Conservation (phyloP, 371 early-diverging fungal species). For the Lichtheimia hyalospora region DNA sequence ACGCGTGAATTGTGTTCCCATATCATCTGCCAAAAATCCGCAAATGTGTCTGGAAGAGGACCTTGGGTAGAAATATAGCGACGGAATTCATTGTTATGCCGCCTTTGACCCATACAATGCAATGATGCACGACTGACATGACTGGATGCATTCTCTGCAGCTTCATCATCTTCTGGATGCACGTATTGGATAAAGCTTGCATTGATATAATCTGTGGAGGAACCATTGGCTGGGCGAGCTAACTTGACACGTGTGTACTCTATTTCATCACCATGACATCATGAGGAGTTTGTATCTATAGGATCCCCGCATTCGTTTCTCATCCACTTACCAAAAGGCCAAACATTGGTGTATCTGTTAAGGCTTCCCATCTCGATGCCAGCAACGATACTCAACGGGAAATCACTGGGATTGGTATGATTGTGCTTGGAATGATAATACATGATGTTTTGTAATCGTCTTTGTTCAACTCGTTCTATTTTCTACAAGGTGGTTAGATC, state of each 20-base stretch:
- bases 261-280: background rate
- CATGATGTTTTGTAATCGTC: constrained; percentile 65
- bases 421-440: constrained; percentile 51
- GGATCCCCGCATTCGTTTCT: background rate
- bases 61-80: constrained; percentile 89
- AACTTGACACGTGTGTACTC: constrained; percentile 57
- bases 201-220: constrained; percentile 77
- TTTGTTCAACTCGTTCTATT: constrained; percentile 59
- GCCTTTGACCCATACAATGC: constrained; percentile 15
- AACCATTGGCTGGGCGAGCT: constrained; percentile 18
- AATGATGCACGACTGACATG: constrained; percentile 15
- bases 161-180: background rate
- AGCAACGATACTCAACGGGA: constrained; percentile 62
- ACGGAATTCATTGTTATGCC: constrained; percentile 19
- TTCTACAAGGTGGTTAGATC: constrained; percentile 29
- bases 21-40: constrained; percentile 91
- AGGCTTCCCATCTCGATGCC: constrained; percentile 66
- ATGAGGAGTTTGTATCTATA: no score
- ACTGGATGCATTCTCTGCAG: background rate
- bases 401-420: constrained; percentile 32
- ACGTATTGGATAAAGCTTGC: constrained; percentile 55
- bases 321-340: constrained; percentile 68
- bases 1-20: constrained; percentile 81
- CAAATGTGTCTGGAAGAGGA: constrained; percentile 78
- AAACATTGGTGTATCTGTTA: constrained; percentile 80